Percentiles rank a stretch among this genome's conserved stretches.
These are phyloP conservation scores for Verticillium albo-atrum DNA, from an alignment of 2,329 filamentous ascomycete genomes.

Conservation along the genomic window DNA sequence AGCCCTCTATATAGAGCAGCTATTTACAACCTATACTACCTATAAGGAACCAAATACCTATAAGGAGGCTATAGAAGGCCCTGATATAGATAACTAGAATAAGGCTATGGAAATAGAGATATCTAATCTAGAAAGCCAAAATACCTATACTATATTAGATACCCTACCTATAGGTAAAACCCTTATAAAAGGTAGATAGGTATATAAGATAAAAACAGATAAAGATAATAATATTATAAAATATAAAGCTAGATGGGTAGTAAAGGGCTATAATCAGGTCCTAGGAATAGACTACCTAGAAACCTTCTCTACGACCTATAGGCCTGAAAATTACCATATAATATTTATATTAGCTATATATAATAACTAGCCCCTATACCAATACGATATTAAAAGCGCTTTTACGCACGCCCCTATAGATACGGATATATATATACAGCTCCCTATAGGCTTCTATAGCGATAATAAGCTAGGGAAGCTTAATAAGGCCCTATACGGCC, in stretches of 20 bases:
- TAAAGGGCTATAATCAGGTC: neutral
- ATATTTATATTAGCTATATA: neutral
- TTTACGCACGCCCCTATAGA: neutral
- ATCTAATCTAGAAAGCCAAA: neutral
- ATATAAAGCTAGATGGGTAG: neutral
- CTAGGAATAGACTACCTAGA: neutral
- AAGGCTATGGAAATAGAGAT: neutral
- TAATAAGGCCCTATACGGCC: neutral
- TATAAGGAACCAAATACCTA: neutral
- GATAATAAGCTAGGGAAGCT: neutral
- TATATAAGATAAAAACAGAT: neutral
- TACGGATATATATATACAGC: neutral
- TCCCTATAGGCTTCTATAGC: neutral
- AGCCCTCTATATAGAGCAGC: neutral
- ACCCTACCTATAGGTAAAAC: neutral
- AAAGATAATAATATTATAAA: neutral
- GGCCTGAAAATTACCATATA: neutral
- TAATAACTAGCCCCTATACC: neutral
- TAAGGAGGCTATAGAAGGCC: neutral
- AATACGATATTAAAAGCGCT: neutral
- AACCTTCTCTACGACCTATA: neutral
- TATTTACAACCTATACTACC: slow-evolving; percentile 3
- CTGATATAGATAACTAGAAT: neutral
- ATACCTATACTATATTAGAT: neutral
- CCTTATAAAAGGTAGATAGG: neutral